Base-by-base conservation (phyloP, 176 grass and related monocot species). In the Urochloa ruziziensis region DNA sequence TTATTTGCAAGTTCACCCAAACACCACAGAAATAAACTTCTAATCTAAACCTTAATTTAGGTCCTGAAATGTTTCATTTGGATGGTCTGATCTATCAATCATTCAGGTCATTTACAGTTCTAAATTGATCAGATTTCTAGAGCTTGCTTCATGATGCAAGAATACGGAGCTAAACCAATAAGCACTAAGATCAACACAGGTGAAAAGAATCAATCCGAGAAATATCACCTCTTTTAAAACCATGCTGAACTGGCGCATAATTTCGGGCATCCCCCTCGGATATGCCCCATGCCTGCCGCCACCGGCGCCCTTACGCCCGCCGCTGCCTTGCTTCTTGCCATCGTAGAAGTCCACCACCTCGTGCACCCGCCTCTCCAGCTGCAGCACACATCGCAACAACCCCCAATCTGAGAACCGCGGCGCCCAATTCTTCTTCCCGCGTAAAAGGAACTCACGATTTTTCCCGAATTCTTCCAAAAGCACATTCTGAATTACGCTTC, bases 211-310 rank as follows among this genome's bases (percentile, higher is more conserved):
- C 19, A 73, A 62, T 17, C 71, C 32, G 32, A 78, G 77, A 77
- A 90, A 68, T 62, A 68, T 86, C 35, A 90, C 95, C 92, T 98
- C 91, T 47, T 85, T 89, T 43, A 98, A 19, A 69, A 98, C 86
- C 21, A 49, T 44, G 29, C 87, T 76, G 56, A 98, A 84, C 48
- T 90, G 93, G 73, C 93, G 96, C 70, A 90, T 88, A 67, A 98
- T 89, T 40, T 95, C 91, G 7, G 87, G 86, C 89, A 80, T 80
- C 76, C 90, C 93, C 67, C 85, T 97, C n/a, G 83, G 56, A 65
- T 66, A 67, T 8, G 80, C 51, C 57, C 66, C 82, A 19, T 88
- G 82, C 64, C 80, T 94, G 60, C 84, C 47, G 54, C n/a, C n/a
- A n/a, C n/a, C n/a, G n/a, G n/a, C n/a, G n/a, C 48, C n/a, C 67